Percentiles rank a stretch among this genome's conserved stretches.
phyloP scores from a whole-genome alignment of 2,329 filamentous ascomycete genomes.

The Akanthomyces dipterigenus region DNA sequence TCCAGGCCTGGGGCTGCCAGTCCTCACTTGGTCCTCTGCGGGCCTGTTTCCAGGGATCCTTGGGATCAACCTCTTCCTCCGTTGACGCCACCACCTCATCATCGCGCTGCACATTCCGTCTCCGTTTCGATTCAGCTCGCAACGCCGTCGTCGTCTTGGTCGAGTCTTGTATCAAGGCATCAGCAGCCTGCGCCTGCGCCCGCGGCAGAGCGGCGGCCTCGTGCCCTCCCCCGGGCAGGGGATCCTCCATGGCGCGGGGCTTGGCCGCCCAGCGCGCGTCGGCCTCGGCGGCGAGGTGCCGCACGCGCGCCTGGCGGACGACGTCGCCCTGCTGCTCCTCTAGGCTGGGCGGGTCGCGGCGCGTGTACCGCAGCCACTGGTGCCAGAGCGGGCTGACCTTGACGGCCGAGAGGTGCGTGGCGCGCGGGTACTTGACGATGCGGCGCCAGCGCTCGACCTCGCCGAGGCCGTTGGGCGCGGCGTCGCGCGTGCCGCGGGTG shows the following conservation, averaged over 20 bases:
- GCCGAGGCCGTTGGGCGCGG: slow-evolving; percentile 13
- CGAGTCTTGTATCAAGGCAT: no score
- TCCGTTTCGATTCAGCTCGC: slow-evolving; percentile 8
- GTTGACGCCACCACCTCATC: background rate
- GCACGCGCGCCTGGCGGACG: slow-evolving; percentile 45
- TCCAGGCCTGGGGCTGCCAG: slow-evolving; percentile 64
- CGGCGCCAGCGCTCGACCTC: slow-evolving; percentile 48
- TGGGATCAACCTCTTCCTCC: slow-evolving; percentile 12
- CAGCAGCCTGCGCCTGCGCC: background rate
- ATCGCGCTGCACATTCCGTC: background rate
- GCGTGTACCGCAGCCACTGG: slow-evolving; percentile 60
- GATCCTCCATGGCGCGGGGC: slow-evolving; percentile 38
- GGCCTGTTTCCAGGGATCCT: slow-evolving; percentile 54
- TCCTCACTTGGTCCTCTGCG: slow-evolving; percentile 48
- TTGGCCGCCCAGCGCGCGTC: slow-evolving; percentile 60
- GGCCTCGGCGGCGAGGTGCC: slow-evolving; percentile 51
- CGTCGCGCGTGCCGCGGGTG: slow-evolving; percentile 24
- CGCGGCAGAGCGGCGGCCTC: no score
- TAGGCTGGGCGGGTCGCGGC: slow-evolving; percentile 46
- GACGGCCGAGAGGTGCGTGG: slow-evolving; percentile 48
- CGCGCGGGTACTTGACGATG: slow-evolving; percentile 53
- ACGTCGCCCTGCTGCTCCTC: slow-evolving; percentile 51
- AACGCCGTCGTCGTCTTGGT: background rate
- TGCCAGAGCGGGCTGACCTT: slow-evolving; percentile 58
- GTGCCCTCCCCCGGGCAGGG: background rate